Conservation (phyloP, 2,329 filamentous ascomycete species). For the Gnomoniopsis sp. region DNA sequence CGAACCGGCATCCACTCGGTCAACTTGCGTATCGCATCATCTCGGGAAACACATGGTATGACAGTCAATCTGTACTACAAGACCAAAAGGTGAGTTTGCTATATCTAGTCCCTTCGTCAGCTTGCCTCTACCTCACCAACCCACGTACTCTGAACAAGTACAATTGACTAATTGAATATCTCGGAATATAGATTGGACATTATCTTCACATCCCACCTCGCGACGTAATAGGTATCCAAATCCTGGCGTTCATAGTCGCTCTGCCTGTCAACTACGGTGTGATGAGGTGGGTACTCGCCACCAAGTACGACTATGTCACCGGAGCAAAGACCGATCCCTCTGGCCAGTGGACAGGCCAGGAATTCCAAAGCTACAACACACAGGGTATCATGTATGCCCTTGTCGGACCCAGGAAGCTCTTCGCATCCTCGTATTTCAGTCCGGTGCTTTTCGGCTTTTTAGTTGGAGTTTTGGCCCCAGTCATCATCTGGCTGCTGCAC, state of each 20-base stretch:
- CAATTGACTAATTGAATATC: background rate
- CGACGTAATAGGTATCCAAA: slow-evolving; percentile 21
- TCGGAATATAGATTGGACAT: slow-evolving; percentile 4
- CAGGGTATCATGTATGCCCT: slow-evolving; percentile 20
- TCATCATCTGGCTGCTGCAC: slow-evolving; percentile 20
- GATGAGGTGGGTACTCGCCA: slow-evolving; percentile 18
- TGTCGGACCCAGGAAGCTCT: slow-evolving; percentile 19
- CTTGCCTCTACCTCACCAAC: background rate
- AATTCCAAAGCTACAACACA: slow-evolving; percentile 20
- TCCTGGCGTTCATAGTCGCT: slow-evolving; percentile 20
- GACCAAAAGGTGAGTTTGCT: slow-evolving; percentile 17
- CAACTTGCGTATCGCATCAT: slow-evolving; percentile 21
- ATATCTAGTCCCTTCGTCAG: too few relatives aligned
- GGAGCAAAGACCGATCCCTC: slow-evolving; percentile 15
- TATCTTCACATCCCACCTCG: slow-evolving; percentile 21
- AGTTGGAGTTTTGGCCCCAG: slow-evolving; percentile 13
- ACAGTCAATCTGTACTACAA: slow-evolving; percentile 16
- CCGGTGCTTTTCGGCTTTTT: slow-evolving; percentile 21
- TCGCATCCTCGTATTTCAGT: slow-evolving; percentile 17
- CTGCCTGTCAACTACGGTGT: slow-evolving; percentile 21
- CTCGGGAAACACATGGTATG: slow-evolving; percentile 21
- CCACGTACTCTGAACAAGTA: too few relatives aligned
- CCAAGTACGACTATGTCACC: slow-evolving; percentile 19
- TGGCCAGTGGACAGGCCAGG: slow-evolving; percentile 21
- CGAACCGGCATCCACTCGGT: slow-evolving; percentile 15